These are phyloP conservation scores for Boletus rubroflammeus DNA, from an alignment of 768 basidiomycete species.

Conservation along the genomic window DNA sequence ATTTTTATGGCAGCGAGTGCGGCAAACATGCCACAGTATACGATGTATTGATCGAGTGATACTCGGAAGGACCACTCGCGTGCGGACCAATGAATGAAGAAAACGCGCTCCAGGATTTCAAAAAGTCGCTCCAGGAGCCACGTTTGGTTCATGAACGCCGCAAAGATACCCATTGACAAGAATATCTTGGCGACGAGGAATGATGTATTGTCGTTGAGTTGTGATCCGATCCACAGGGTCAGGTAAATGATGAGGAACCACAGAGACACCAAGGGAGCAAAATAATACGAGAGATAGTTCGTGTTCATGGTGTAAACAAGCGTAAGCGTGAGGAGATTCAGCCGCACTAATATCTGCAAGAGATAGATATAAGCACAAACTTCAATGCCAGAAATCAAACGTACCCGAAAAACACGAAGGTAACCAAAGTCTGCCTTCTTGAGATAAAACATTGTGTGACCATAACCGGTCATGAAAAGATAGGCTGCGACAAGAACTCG, in stretches of 20 bases:
- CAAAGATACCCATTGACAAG: conserved; percentile 58
- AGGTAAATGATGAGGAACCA: conserved; percentile 86
- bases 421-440: conserved; percentile 88
- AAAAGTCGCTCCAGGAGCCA: conserved; percentile 68
- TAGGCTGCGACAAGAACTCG: conserved; percentile 86
- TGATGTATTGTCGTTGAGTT: conserved; percentile 63
- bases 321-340: conserved; percentile 79
- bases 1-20: conserved; percentile 72
- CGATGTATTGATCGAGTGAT: conserved; percentile 84
- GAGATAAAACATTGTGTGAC: conserved; percentile 83
- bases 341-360: conserved; percentile 65
- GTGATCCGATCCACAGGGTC: conserved; percentile 69
- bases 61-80: conserved; percentile 88
- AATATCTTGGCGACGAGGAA: conserved; percentile 73
- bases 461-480: conserved; percentile 92
- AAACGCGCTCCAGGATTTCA: conserved; percentile 56
- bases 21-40: conserved; percentile 81
- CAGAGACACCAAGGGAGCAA: conserved; percentile 84
- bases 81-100: conserved; percentile 79
- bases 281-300: conserved; percentile 88
- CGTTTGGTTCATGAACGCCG: conserved; percentile 59
- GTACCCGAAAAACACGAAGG: conserved; percentile 67
- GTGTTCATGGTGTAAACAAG: conserved; percentile 91
- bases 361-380: background rate
- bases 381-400: conserved; percentile 8